These are phyloP conservation scores for Saccharomycopsis sp. DNA, from an alignment of 805 yeast species.

Conservation along the genomic window DNA sequence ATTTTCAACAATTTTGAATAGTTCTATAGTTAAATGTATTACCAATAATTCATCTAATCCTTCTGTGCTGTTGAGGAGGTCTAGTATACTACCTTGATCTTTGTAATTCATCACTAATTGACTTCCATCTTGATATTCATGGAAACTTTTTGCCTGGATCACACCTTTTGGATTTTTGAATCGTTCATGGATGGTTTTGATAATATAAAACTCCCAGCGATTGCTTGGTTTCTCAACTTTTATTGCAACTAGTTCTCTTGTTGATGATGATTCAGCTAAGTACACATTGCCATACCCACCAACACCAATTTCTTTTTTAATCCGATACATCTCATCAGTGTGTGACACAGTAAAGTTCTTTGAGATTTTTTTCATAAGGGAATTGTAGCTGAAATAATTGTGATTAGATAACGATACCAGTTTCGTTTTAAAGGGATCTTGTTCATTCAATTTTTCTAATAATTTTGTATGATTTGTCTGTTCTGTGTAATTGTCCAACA, in stretches of 20 bases:
- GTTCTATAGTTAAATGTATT: constrained; percentile 57
- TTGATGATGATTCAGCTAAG: constrained; percentile 50
- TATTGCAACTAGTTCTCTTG: constrained; percentile 54
- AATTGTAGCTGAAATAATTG: background rate
- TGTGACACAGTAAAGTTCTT: background rate
- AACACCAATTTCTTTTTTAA: constrained; percentile 46
- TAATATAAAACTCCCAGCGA: constrained; percentile 76
- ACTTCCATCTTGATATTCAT: constrained; percentile 58
- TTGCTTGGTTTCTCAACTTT: constrained; percentile 66
- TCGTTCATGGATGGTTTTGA: constrained; percentile 47
- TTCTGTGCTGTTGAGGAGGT: constrained; percentile 44
- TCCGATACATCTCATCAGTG: constrained; percentile 28
- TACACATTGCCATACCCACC: constrained; percentile 82
- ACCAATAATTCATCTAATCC: constrained; percentile 54
- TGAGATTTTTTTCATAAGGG: background rate
- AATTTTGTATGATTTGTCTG: background rate
- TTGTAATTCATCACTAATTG: constrained; percentile 58
- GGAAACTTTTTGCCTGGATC: constrained; percentile 45
- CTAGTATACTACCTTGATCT: constrained; percentile 67
- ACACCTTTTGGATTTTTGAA: constrained; percentile 29
- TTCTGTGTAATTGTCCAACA: background rate
- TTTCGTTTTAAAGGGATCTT: no score
- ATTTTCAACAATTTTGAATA: constrained; percentile 49
- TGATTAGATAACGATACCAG: constrained; percentile 1
- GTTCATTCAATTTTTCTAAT: background rate